phyloP scores from a whole-genome alignment of 495 filamentous ascomycete genomes.

The Ascodesmis nigricans region DNA sequence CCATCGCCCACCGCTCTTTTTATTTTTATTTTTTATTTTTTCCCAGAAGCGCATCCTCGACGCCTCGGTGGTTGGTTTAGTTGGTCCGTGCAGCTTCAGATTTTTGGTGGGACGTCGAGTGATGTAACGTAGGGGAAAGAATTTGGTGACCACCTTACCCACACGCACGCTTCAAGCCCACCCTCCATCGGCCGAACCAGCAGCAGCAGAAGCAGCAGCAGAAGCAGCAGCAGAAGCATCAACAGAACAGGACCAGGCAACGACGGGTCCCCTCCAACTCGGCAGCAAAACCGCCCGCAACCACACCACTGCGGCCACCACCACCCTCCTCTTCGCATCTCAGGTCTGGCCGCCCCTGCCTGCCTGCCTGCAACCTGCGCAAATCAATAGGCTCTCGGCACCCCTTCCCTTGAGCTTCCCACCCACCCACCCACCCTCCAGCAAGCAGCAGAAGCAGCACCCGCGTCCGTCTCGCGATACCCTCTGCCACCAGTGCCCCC shows the following conservation, averaged over 20 bases:
- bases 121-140: constrained; percentile 1
- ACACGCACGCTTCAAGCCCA: not conserved
- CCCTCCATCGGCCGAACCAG: not conserved
- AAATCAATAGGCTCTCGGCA: no score
- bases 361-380: constrained; percentile 3
- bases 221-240: not conserved
- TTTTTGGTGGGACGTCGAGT: no score
- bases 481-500: constrained; percentile 3
- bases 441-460: no score
- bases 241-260: not conserved
- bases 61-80: no score
- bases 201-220: not conserved
- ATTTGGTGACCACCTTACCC: constrained; percentile 1
- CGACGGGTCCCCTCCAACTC: not conserved
- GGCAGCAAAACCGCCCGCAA: constrained; percentile 2
- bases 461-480: constrained; percentile 8
- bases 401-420: no score
- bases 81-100: no score
- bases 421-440: no score
- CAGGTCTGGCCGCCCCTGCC: constrained; percentile 1
- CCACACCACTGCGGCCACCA: constrained; percentile 4
- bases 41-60: no score
- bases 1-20: no score
- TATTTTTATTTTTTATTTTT: no score
- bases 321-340: constrained; percentile 1